Percentiles rank a stretch among this genome's conserved stretches.
These are phyloP conservation scores for Zymoseptoria passerinii DNA, from an alignment of 2,329 filamentous ascomycete species.

Conservation along the genomic window DNA sequence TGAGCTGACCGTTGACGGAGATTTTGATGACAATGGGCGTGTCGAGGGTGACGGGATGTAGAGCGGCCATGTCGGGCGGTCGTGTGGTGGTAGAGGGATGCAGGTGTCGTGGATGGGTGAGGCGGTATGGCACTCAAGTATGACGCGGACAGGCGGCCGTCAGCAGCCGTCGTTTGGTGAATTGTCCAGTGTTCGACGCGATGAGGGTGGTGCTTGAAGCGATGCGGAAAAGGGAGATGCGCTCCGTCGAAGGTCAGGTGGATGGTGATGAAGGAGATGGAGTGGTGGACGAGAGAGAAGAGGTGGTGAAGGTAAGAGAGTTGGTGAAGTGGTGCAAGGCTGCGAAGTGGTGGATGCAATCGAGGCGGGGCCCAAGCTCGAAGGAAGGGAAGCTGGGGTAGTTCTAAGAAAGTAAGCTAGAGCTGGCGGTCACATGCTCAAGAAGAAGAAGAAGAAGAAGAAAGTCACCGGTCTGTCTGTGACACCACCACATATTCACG, in stretches of 20 bases:
- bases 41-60: slow-evolving; percentile 49
- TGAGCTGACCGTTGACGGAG: slow-evolving; percentile 63
- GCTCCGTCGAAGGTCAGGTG: slow-evolving; percentile 1
- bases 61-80: slow-evolving; percentile 31
- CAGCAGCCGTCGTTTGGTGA: background rate
- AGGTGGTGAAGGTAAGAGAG: background rate
- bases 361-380: background rate
- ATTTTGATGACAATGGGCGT: slow-evolving; percentile 82
- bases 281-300: background rate
- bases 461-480: background rate
- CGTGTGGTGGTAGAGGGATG: slow-evolving; percentile 1
- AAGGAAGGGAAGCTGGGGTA: background rate
- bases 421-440: background rate
- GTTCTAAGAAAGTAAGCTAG: background rate
- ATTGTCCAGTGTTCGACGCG: background rate
- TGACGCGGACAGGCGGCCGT: background rate
- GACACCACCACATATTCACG: background rate
- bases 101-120: background rate
- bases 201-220: background rate
- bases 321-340: background rate
- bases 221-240: slow-evolving; percentile 3
- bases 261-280: background rate
- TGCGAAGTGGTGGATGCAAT: background rate
- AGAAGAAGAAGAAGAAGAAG: background rate
- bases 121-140: background rate